Base-by-base conservation (phyloP, 1,139 yeast species). In the Suhomyces anneliseae region DNA sequence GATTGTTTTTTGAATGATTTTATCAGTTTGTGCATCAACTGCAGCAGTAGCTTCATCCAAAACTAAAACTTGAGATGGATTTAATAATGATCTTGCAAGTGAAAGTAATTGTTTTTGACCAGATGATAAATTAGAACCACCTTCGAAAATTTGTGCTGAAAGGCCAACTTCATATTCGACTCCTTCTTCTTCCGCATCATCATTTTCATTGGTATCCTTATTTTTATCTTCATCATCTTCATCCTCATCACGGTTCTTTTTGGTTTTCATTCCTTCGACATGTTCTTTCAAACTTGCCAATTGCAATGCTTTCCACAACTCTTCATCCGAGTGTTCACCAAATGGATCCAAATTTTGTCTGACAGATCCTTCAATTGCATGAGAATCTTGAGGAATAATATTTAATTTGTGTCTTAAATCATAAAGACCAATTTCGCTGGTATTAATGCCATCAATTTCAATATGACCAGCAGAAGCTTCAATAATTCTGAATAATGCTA, bases 91-190 rank as follows among this genome's bases (percentile, higher is more conserved):
- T 52, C 76, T 57, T 1, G 74, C 74, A 36, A 70, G 62, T 53
- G 72, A 68, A 60, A 70, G 54, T 39, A 70, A 61, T 57, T 70
- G 76, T 48, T 65, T 60, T 51, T 70, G 75, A 3, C 75, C 75
- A 19, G 65, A 60, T 2, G 75, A 70, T 47, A 70, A 63, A 51
- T 70, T 70, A 3, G 68, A 53, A 6, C 76, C 75, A 27, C 69
- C 67, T 54, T 69, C 74, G 7, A 29, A 29, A 29, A 29, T 29
- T 29, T 29, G 32, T 29, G 32, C 32, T 11, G 32, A 29, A 27
- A 44, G 42, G 1, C 69, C 68, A 10, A 36, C 31, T 12, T 47
- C 51, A 44, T 45, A 52, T 38, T 47, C 47, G 31, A 39, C 47
- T 32, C 49, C 50, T n/a, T 49, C 49, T 34, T 52, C 48, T 42